Evolutionary conservation across 306 rosid genomes (phyloP).

Genomic region (Fragaria ananassa): DNA sequence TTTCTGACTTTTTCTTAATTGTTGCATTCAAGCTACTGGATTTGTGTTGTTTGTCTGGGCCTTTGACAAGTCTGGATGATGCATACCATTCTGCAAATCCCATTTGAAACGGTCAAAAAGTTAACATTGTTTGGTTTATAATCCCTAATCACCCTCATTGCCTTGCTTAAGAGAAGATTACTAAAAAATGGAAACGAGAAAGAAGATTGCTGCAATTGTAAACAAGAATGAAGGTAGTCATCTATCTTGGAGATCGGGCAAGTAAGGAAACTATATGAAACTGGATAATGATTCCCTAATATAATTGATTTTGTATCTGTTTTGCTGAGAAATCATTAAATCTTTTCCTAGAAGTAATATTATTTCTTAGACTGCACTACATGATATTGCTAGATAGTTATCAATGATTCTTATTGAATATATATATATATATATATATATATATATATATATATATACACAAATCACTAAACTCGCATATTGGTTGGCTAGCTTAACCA

Average conservation of each 20-base stretch:
- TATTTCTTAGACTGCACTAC: neutral
- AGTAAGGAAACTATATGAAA: neutral
- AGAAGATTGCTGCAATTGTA: neutral
- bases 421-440: no score
- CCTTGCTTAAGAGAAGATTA: neutral
- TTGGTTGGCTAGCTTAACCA: no score
- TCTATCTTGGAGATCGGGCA: constrained; percentile 11
- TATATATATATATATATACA: no score
- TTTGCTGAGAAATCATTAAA: neutral
- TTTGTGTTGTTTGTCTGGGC: neutral
- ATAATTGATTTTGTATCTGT: neutral
- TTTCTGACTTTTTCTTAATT: neutral
- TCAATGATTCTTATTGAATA: no score
- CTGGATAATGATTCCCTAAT: neutral
- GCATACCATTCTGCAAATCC: neutral
- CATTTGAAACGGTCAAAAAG: neutral
- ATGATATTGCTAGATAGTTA: no score
- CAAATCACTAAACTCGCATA: no score
- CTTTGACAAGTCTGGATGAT: neutral
- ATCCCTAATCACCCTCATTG: neutral
- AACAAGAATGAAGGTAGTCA: neutral
- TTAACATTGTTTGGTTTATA: neutral
- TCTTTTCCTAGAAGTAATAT: neutral
- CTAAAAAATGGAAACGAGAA: neutral
- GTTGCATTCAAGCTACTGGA: neutral